phyloP scores from a whole-genome alignment of 441 rosid genomes.

The Aleurites moluccanus region DNA sequence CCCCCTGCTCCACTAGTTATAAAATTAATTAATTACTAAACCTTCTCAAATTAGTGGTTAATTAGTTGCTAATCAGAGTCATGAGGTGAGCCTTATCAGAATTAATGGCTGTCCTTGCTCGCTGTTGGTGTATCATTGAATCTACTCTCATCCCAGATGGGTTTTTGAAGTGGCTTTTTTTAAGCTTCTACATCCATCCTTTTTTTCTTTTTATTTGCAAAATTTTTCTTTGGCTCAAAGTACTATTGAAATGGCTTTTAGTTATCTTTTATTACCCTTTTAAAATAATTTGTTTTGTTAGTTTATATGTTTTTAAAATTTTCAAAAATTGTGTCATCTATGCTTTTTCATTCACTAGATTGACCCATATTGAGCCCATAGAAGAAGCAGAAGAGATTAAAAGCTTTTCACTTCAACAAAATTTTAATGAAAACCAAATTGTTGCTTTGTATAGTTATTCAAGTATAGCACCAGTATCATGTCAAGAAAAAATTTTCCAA shows the following conservation, averaged over 20 bases:
- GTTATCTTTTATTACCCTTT: constrained; percentile 22
- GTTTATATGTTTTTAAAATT: constrained; percentile 25
- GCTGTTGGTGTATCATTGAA: constrained; percentile 60
- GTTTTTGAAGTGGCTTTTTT: constrained; percentile 48
- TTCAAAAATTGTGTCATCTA: constrained; percentile 24
- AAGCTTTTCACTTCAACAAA: constrained; percentile 24
- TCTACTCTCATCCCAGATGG: constrained; percentile 52
- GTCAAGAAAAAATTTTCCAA: constrained; percentile 25
- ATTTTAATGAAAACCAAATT: constrained; percentile 24
- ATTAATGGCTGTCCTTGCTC: constrained; percentile 38
- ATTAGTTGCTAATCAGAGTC: background rate
- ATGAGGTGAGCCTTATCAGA: background rate
- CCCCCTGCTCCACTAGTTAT: background rate
- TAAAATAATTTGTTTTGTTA: constrained; percentile 22
- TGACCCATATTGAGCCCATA: constrained; percentile 15
- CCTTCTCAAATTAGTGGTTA: too few relatives aligned
- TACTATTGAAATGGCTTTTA: constrained; percentile 33
- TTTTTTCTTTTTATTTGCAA: constrained; percentile 49
- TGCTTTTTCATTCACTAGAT: constrained; percentile 30
- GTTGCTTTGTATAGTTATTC: constrained; percentile 32
- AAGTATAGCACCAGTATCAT: constrained; percentile 24
- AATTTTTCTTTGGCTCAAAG: constrained; percentile 50
- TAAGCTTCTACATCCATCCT: constrained; percentile 69
- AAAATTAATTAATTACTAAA: background rate
- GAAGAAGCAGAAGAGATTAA: constrained; percentile 22